Base-by-base conservation (phyloP, 768 basidiomycete genomes). In the Tulasnella sp. region DNA sequence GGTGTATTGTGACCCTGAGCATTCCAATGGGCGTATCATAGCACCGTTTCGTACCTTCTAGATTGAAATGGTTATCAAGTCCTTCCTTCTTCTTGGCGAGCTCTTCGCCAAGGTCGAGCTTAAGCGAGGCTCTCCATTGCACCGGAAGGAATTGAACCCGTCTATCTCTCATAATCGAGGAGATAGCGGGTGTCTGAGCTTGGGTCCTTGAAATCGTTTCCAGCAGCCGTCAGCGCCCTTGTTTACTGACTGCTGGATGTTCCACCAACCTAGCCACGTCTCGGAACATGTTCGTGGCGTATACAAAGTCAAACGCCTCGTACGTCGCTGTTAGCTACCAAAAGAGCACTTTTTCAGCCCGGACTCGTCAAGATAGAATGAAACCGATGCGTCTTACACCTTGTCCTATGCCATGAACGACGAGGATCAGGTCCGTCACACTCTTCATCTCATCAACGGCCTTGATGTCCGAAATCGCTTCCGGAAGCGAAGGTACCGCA, bases 371-470 rank as follows among this genome's bases (percentile, higher is more conserved):
- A n/a, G n/a, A n/a, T n/a, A n/a, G n/a, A n/a, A 34, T 3, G 39
- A 67, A 63, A 26, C n/a, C 35, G 17, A 29, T 42, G 37, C 32
- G 4, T 69, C 75, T n/a, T 72, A 76, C 77, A 9, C 72, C 78
- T 77, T 79, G 76, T 37, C 81, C 83, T 34, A 83, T 83, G 1
- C 83, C 83, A 75, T 83, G 83, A 14, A 83, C 78, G 67, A 83
- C 78, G 66, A 83, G 75, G n/a, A 83, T 81, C 29, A 83, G 77
- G 75, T 83, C 82, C 3, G 82, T 83, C 68, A 80, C 78, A n/a
- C 78, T 77, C 22, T 77, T 78, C 35, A 77, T 75, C 19, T 77
- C 73, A 32, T 78, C 79, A 11, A 75, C 75, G 5, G 64, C 35
- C 34, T 65, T 65, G 26, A 40, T 40, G 22, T 65, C 64, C 32